Evolutionary conservation across 768 basidiomycete genomes (phyloP), one percentile per base, ranked within the genome.

Genomic region (Kwoniella pini): DNA sequence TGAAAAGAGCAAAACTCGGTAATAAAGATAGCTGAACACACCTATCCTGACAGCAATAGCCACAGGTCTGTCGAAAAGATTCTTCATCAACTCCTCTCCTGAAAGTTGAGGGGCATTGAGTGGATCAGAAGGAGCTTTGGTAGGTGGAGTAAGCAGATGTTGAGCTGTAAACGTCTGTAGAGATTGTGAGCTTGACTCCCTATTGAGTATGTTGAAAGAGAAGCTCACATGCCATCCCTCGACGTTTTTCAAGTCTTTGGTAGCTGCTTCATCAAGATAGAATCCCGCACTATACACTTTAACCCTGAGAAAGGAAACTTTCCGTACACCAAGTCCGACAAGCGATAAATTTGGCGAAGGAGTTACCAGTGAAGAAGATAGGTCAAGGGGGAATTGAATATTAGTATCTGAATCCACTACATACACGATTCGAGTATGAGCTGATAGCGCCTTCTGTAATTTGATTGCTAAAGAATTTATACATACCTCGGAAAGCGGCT

Each of bases 211-310:
- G 15, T 36, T 15, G 7, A 15, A 36, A 36, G 7, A 7, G 33
- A 21, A 13, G 54, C 74, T 62, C 53, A 76, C 75, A 45, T 71
- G 55, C 73, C 69, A 79, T 45, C 75, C 77, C 26, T 59, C 60
- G 1, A 76, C 30, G 54, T 58, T 46, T 26, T 67, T 48, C 39
- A 68, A 44, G 12, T 33, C 40, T 26, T 57, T 44, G 1, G 69
- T 22, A 11, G 67, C 62, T 1, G 81, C 70, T 43, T 91, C 79
- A 74, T 95, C 91, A 5, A 90, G 88, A 76, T 95, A 96, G 79
- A 96, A 91, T 1, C 85, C 93, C 31, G 91, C 85, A 11, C 88
- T 88, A 79, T 96, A 96, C 15, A 95, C 92, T 72, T 90, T 86
- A 64, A 96, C 84, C 6, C 87, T 83, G 38, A 95, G 81, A 79